phyloP scores from a whole-genome alignment of 2,329 filamentous ascomycete genomes.

The Claviceps paspali region DNA sequence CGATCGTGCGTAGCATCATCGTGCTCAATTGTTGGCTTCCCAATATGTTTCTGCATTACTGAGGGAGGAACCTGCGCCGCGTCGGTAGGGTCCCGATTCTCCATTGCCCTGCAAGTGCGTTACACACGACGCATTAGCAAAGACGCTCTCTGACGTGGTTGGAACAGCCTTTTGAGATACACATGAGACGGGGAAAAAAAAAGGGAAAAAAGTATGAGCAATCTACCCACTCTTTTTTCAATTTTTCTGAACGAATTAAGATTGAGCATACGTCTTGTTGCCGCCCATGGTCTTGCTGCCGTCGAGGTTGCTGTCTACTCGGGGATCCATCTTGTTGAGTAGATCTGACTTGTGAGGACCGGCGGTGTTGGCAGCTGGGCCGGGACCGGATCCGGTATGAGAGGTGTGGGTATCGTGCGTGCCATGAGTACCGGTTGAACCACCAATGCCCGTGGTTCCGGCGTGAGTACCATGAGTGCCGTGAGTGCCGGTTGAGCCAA shows the following conservation, averaged over 20 bases:
- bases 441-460: constrained; percentile 16
- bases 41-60: constrained; percentile 30
- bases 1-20: constrained; percentile 27
- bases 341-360: constrained; percentile 34
- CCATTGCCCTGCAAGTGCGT: background rate
- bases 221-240: constrained; percentile 9
- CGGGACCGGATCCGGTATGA: constrained; percentile 10
- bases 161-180: too few relatives aligned
- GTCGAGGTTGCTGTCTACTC: constrained; percentile 40
- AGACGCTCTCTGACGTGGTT: background rate
- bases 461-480: constrained; percentile 17
- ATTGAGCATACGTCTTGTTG: constrained; percentile 29
- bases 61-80: constrained; percentile 43
- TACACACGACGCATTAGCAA: background rate
- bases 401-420: constrained; percentile 1
- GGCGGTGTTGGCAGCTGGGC: constrained; percentile 19
- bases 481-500: constrained; percentile 10
- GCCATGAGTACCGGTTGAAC: constrained; percentile 3
- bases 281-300: constrained; percentile 37
- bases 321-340: constrained; percentile 39
- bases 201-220: background rate
- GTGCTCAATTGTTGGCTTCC: constrained; percentile 29
- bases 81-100: constrained; percentile 33
- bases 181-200: background rate
- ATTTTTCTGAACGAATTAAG: constrained; percentile 20